Evolutionary conservation across 805 yeast species (phyloP), one percentile per base, ranked within the genome.

Genomic region (Saccharomycopsis olivae): DNA sequence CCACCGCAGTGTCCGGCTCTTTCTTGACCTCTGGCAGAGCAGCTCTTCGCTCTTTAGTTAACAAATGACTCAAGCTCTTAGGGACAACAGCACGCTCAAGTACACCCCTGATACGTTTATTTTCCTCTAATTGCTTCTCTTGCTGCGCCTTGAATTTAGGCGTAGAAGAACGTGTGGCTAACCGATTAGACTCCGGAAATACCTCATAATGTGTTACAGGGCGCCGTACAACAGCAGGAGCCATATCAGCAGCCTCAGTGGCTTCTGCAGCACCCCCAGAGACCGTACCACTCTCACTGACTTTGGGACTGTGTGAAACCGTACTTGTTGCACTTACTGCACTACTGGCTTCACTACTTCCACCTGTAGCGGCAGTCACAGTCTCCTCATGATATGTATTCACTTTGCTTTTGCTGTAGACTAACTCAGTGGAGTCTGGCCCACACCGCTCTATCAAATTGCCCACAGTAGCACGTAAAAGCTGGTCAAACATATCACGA

Each of bases 401-500:
- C 13, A 14, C 16, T 8, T 32, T 17, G 5, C 6, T n/a, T 5
- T 6, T 33, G 19, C 47, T 17, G 49, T 68, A 67, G n/a, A 73
- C 62, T 20, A 73, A 57, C 47, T 74, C 79, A 1, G 75, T 63
- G 3, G 79, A 69, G 53, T 73, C 75, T 1, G 78, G 77, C 1
- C 80, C 79, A 60, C 80, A 73, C 50, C 78, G 60, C 41, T 75
- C 72, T 40, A 73, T 71, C 49, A 76, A 57, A 49, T 77, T 75
- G 36, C 75, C 78, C 20, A 75, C 66, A 0, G 84, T 76, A 5
- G 81, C 79, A 48, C 66, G 63, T 75, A 75, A 71, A 43, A 77
- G 56, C 49, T 74, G 78, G 51, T 77, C 85, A 57, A 77, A 77
- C 1, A 80, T 74, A 49, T 77, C 82, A 53, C 84, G 62, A 51